Conservation (phyloP, 768 basidiomycete genomes). For the Phaffia australis region DNA sequence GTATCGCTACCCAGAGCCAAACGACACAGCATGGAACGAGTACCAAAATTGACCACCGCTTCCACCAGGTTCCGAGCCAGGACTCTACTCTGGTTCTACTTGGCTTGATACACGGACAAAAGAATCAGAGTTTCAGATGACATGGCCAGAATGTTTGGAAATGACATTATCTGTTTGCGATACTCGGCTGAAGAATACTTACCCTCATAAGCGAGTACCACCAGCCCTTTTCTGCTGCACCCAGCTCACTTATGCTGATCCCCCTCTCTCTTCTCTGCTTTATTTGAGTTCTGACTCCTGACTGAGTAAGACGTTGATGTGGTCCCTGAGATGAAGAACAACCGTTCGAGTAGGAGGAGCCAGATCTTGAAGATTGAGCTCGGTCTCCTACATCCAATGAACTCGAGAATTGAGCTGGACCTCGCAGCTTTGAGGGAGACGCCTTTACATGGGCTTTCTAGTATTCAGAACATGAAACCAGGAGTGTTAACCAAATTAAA, state of each 20-base stretch:
- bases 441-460: too few relatives aligned
- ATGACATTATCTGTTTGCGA: background rate
- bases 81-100: constrained; percentile 35
- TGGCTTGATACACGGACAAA: constrained; percentile 30
- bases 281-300: background rate
- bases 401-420: too few relatives aligned
- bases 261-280: constrained; percentile 1
- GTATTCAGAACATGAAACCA: too few relatives aligned
- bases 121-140: background rate
- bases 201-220: constrained; percentile 11
- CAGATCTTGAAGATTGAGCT: too few relatives aligned
- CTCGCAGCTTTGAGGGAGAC: too few relatives aligned
- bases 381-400: too few relatives aligned
- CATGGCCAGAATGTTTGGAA: background rate
- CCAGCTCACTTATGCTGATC: background rate
- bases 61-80: constrained; percentile 40
- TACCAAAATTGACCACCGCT: constrained; percentile 39
- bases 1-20: constrained; percentile 42
- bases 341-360: too few relatives aligned
- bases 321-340: too few relatives aligned
- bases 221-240: constrained; percentile 9
- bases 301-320: too few relatives aligned
- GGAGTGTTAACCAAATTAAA: too few relatives aligned
- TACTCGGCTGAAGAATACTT: background rate
- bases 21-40: constrained; percentile 38